These are phyloP conservation scores for Pichia exigua DNA, from an alignment of 805 yeast species.

Conservation along the genomic window DNA sequence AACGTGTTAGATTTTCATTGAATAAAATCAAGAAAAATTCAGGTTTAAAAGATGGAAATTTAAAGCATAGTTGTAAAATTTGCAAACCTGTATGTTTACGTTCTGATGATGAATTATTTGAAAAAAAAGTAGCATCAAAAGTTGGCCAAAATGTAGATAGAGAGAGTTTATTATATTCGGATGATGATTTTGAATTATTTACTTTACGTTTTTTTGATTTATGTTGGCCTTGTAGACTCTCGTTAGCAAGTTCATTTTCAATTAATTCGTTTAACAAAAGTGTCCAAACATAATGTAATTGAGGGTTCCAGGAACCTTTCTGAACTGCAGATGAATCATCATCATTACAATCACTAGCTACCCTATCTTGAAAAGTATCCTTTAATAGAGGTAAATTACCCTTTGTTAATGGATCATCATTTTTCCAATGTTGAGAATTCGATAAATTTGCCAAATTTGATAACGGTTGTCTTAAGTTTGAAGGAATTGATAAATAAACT, in stretches of 20 bases:
- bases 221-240: slow-evolving; percentile 15
- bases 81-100: slow-evolving; percentile 83
- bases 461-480: slow-evolving; percentile 13
- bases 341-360: slow-evolving; percentile 27
- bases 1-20: slow-evolving; percentile 61
- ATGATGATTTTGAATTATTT: slow-evolving; percentile 10
- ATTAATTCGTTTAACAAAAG: slow-evolving; percentile 42
- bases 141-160: slow-evolving; percentile 70
- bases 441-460: slow-evolving; percentile 16
- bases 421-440: slow-evolving; percentile 46
- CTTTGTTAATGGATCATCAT: slow-evolving; percentile 63
- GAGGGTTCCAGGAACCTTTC: slow-evolving; percentile 66
- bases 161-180: slow-evolving; percentile 23
- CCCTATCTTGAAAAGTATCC: slow-evolving; percentile 56
- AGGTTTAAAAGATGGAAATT: slow-evolving; percentile 12
- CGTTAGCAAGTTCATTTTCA: neutral
- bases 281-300: slow-evolving; percentile 72
- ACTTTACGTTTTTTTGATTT: slow-evolving; percentile 31
- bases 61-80: slow-evolving; percentile 45
- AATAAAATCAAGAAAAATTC: slow-evolving; percentile 29
- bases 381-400: slow-evolving; percentile 58
- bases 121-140: slow-evolving; percentile 75
- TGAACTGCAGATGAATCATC: slow-evolving; percentile 29
- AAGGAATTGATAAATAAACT: slow-evolving; percentile 49
- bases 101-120: slow-evolving; percentile 72